Evolutionary conservation across 2,329 filamentous ascomycete genomes (phyloP).

Genomic region (Exophiala xenobiotica): DNA sequence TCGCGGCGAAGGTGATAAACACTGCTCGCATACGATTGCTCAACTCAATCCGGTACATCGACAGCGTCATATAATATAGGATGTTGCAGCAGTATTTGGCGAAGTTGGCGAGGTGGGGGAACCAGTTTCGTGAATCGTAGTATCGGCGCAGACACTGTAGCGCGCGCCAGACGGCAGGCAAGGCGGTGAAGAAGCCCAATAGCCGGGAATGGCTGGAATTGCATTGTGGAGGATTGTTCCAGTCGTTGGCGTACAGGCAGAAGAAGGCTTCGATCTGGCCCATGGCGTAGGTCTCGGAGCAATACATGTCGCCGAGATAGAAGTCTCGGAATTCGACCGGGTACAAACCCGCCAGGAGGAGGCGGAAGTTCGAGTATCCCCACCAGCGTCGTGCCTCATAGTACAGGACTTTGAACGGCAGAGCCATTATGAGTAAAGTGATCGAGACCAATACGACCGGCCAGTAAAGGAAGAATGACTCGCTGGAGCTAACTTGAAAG

Average conservation of each 20-base stretch:
- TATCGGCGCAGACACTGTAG: slow-evolving; percentile 90
- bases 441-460: slow-evolving; percentile 75
- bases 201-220: slow-evolving; percentile 82
- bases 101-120: slow-evolving; percentile 89
- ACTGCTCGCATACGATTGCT: slow-evolving; percentile 59
- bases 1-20: slow-evolving; percentile 75
- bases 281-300: slow-evolving; percentile 86
- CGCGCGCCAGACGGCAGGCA: slow-evolving; percentile 87
- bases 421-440: slow-evolving; percentile 66
- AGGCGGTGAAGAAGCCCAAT: slow-evolving; percentile 77
- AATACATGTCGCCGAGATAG: slow-evolving; percentile 96
- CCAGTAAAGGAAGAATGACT: slow-evolving; percentile 77
- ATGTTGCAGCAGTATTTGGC: slow-evolving; percentile 90
- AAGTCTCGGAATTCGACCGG: slow-evolving; percentile 97
- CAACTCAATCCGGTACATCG: slow-evolving; percentile 73
- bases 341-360: slow-evolving; percentile 81
- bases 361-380: slow-evolving; percentile 82
- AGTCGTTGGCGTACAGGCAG: slow-evolving; percentile 80
- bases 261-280: slow-evolving; percentile 92
- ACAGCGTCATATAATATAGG: slow-evolving; percentile 72
- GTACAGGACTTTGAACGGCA: slow-evolving; percentile 73
- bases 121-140: slow-evolving; percentile 77
- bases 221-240: slow-evolving; percentile 72
- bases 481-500: slow-evolving; percentile 67
- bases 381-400: slow-evolving; percentile 81